These are phyloP conservation scores for Kockiozyma suomiensis DNA, from an alignment of 805 yeast species.

Conservation along the genomic window DNA sequence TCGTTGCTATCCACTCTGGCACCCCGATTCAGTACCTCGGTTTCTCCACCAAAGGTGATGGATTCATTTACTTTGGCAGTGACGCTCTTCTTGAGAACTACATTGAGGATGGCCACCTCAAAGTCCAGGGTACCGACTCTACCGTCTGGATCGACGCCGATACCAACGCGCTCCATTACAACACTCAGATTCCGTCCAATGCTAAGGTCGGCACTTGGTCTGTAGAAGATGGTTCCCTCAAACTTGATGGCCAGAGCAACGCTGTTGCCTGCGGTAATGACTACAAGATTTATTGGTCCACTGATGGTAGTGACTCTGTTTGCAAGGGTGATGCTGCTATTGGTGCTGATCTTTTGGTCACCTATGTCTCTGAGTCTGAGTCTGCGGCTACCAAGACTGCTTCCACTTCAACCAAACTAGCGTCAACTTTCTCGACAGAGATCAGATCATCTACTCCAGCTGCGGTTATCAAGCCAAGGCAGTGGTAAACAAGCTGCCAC, in stretches of 20 bases:
- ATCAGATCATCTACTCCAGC: background rate
- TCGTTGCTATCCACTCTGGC: constrained; percentile 21
- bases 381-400: background rate
- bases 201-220: constrained; percentile 14
- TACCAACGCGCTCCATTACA: constrained; percentile 15
- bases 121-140: background rate
- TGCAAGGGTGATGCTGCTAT: background rate
- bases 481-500: background rate
- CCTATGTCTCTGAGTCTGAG: background rate
- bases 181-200: background rate
- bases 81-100: background rate
- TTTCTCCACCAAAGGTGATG: constrained; percentile 12
- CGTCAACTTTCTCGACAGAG: constrained; percentile 7
- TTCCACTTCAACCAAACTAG: constrained; percentile 3
- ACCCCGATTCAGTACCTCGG: constrained; percentile 15
- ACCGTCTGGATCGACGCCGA: constrained; percentile 18
- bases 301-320: background rate
- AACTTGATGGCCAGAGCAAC: constrained; percentile 7
- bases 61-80: constrained; percentile 8
- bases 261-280: constrained; percentile 23
- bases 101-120: constrained; percentile 10
- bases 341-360: constrained; percentile 5
- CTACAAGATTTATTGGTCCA: constrained; percentile 23
- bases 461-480: background rate
- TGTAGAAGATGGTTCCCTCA: background rate